These are phyloP conservation scores for Ophidiomyces ophidiicola DNA, from an alignment of 2,329 filamentous ascomycete species.

Conservation along the genomic window DNA sequence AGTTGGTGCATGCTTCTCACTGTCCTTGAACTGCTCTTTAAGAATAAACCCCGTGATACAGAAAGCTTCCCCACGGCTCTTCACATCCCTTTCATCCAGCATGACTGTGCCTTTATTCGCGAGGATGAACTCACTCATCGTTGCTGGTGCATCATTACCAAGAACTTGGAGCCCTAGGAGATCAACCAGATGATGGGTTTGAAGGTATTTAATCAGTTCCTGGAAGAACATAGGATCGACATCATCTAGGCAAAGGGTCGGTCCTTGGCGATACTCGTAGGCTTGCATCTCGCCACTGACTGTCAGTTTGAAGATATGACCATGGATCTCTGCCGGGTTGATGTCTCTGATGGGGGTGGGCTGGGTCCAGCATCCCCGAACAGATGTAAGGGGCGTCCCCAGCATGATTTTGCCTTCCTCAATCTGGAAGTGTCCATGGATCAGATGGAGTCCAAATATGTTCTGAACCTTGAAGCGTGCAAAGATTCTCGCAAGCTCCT, in stretches of 20 bases:
- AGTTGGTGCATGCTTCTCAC: not conserved
- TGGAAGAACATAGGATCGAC: slow-evolving; percentile 14
- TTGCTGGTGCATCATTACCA: not conserved
- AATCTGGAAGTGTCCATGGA: slow-evolving; percentile 19
- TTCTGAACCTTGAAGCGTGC: slow-evolving; percentile 12
- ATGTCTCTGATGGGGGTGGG: slow-evolving; percentile 14
- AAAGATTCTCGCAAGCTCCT: not conserved
- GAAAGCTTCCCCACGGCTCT: not conserved
- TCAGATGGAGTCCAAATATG: slow-evolving; percentile 14
- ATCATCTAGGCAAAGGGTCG: slow-evolving; percentile 11
- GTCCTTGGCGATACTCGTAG: slow-evolving; percentile 3
- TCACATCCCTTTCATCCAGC: not conserved
- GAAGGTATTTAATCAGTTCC: slow-evolving; percentile 5
- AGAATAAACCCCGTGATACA: not conserved
- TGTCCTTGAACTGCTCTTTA: not conserved
- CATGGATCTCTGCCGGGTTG: slow-evolving; percentile 15
- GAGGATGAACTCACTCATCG: not conserved
- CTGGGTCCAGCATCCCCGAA: slow-evolving; percentile 16
- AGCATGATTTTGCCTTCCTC: slow-evolving; percentile 17
- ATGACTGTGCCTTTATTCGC: not conserved
- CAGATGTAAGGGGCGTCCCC: slow-evolving; percentile 16
- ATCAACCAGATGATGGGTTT: slow-evolving; percentile 13
- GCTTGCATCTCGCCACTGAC: slow-evolving; percentile 5
- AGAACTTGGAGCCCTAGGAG: slow-evolving; percentile 16
- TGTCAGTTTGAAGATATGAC: slow-evolving; percentile 15